Base-by-base conservation (phyloP, 2,329 filamentous ascomycete species). In the Cordyceps tenuipes region DNA sequence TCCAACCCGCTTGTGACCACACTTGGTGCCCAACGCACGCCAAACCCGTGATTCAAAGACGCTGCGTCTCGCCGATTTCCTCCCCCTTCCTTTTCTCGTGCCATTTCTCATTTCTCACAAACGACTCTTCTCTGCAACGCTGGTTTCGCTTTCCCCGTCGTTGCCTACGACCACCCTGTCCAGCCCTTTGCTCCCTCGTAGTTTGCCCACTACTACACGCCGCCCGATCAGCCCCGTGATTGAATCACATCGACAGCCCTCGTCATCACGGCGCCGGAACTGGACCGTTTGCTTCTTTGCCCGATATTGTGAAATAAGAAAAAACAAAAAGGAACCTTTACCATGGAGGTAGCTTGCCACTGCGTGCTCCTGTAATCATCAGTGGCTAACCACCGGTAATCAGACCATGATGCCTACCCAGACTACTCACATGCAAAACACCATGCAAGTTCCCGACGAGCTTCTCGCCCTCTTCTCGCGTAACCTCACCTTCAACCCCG, bases 391-490 rank as follows among this genome's bases (percentile, higher is more conserved):
- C 21, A 50, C 23, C 34, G 44, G 46, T 34, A 59, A 56, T 60
- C 36, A 69, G 67, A 66, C 61, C 53, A 77, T 77, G 74, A 73
- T 71, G 62, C 75, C 74, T 66, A 64, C 74, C 64, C 75, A 74
- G 65, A 67, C 72, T 69, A 67, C 72, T 69, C 66, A 61, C 59
- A 57, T 64, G 46, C 66, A 68, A 58, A 56, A 65, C 57, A 78
- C 75, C 63, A 81, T 83, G 76, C 84, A 88, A 73, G 82, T 85
- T 67, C 86, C 92, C 70, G 89, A 96, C 64, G 91, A 96, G 66
- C 86, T 96, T 41, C 82, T 87, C n/a, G 78, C 82, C 62, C 85
- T 96, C 68, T 91, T 96, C 73, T 82, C 88, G 56, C 85, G 84
- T 66, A 89, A 89, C 70, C 82, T 95, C 74, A 88, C 81, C 58